Evolutionary conservation across 805 yeast species (phyloP), one percentile per base, ranked within the genome.

Genomic region (Ogataea kodamae): DNA sequence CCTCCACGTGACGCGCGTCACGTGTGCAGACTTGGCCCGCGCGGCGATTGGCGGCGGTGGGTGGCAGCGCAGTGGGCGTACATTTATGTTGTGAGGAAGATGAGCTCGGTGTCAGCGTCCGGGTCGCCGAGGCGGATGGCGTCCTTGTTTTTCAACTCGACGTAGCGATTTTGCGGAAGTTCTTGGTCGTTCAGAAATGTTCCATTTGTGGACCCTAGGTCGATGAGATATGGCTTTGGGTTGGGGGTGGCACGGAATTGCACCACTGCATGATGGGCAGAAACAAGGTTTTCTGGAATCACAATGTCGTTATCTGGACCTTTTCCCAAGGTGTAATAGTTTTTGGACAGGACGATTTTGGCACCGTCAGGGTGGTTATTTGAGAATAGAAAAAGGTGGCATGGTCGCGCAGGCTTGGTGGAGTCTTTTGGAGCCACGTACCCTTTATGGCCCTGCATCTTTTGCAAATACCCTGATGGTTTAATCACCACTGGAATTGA

Each of bases 191-290:
- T 55, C 9, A 58, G 24, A 36, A 50, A 57, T 3, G 57, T 54
- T 4, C 61, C 61, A 24, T 55, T 52, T 1, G 55, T 51, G 5
- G 62, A 57, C 11, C 38, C 43, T 2, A 57, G 30, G 33, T 58
- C 62, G 16, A 57, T 39, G 10, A 58, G 7, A 31, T 54, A 58
- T 5, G 49, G 27, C 14, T 27, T 21, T 9, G 11, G 11, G 6
- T 22, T 6, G 6, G 24, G 24, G 6, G 11, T 14, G 12, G 27
- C 5, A 24, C 57, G 29, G 29, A 57, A 55, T 28, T 57, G 62
- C 9, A 58, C 38, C 3, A 48, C 62, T 3, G 59, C 55, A 31
- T 58, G 62, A n/a, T 39, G 35, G 25, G 43, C 42, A 2, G 57
- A 50, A 1, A 55, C 55, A 2, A 48, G 27, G 9, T 31, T 33